Evolutionary conservation across 73 alveolate species (phyloP).

Genomic region (Stentor coeruleus): DNA sequence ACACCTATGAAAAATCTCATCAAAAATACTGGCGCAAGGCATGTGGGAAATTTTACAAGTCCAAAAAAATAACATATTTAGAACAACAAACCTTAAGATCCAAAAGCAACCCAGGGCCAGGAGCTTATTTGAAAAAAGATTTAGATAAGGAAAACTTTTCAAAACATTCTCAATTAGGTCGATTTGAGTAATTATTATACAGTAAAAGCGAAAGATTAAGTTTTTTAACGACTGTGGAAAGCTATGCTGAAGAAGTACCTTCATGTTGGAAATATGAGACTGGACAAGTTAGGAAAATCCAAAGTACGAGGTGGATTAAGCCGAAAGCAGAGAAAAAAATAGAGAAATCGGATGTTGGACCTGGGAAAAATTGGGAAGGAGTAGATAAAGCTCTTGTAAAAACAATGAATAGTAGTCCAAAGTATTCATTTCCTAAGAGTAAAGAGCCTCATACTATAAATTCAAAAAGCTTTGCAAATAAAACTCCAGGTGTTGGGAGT

Average conservation of each 20-base stretch:
- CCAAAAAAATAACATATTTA: neutral
- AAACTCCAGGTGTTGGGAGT: constrained; percentile 14
- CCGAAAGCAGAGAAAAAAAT: neutral
- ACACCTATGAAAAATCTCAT: neutral
- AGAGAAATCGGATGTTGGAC: constrained; percentile 15
- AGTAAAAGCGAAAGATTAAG: constrained; percentile 7
- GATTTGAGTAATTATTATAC: constrained; percentile 18
- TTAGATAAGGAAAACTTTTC: neutral
- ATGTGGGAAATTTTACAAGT: neutral
- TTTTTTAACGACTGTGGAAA: constrained; percentile 20
- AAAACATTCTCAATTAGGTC: neutral
- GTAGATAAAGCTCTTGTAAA: neutral
- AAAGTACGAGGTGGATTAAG: neutral
- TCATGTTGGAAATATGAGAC: constrained; percentile 1
- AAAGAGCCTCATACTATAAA: neutral
- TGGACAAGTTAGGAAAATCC: neutral
- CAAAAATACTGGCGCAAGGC: constrained; percentile 5
- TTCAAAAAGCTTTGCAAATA: neutral
- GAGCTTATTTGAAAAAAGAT: constrained; percentile 12
- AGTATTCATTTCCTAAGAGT: neutral
- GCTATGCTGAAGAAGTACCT: constrained; percentile 23
- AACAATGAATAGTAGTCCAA: neutral
- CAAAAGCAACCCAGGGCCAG: constrained; percentile 18
- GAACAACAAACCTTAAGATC: neutral
- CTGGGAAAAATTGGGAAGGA: constrained; percentile 8